Percentiles rank a stretch among this genome's conserved stretches.
Conservation (phyloP, 768 basidiomycete genomes). For the Rhizopogon rudus region DNA sequence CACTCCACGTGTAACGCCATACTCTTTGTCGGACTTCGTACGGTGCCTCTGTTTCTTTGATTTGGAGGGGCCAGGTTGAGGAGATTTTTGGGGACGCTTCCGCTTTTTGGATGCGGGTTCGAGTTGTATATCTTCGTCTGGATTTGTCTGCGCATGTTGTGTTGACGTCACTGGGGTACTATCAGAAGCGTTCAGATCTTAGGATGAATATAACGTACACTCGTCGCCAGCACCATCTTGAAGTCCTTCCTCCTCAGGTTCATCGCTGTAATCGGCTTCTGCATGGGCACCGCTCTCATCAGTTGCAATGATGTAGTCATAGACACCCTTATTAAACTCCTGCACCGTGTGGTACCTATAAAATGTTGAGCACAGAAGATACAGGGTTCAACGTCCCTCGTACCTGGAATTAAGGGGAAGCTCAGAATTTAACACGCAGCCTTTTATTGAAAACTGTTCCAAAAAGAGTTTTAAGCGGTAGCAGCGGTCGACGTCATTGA, state of each 20-base stretch:
- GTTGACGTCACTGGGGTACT: conserved; percentile 45
- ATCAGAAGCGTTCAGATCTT: conserved; percentile 14
- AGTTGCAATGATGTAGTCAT: conserved; percentile 97
- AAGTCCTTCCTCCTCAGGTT: conserved; percentile 29
- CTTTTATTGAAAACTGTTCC: conserved; percentile 95
- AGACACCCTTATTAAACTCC: conserved; percentile 97
- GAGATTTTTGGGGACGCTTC: conserved; percentile 44
- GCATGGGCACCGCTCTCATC: conserved; percentile 71
- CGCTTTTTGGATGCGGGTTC: conserved; percentile 43
- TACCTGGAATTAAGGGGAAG: conserved; percentile 90
- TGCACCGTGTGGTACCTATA: conserved; percentile 91
- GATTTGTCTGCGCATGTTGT: conserved; percentile 34
- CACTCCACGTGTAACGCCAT: conserved; percentile 91
- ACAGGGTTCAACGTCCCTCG: background rate
- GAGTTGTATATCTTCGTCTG: conserved; percentile 15
- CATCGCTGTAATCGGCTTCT: conserved; percentile 46
- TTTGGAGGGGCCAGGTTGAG: conserved; percentile 25
- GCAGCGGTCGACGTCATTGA: conserved; percentile 91
- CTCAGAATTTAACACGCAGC: conserved; percentile 94
- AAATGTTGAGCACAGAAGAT: background rate
- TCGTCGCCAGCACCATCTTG: conserved; percentile 16
- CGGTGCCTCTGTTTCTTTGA: conserved; percentile 48
- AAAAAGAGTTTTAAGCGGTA: conserved; percentile 97
- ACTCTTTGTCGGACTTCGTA: conserved; percentile 64
- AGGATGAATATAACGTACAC: conserved; percentile 18